These are phyloP conservation scores for Aspergillus sp. DNA, from an alignment of 2,329 filamentous ascomycete genomes.

Conservation along the genomic window DNA sequence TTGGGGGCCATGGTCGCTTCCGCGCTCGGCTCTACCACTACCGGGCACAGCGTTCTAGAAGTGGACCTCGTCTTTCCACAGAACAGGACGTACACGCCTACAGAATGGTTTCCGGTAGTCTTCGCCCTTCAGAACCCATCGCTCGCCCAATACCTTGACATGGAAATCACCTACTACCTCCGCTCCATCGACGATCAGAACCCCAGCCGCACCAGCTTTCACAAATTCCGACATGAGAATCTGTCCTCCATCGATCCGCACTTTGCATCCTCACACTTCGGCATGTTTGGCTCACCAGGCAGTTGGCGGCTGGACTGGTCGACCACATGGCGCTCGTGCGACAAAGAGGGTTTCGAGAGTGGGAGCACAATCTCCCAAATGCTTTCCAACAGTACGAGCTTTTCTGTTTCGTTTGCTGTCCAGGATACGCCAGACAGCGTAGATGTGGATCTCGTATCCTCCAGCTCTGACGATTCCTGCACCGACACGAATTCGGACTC, in stretches of 20 bases:
- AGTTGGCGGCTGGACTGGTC: conserved; percentile 9
- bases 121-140: conserved; percentile 20
- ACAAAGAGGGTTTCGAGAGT: not conserved
- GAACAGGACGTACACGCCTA: conserved; percentile 18
- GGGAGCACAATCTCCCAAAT: not conserved
- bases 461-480: not conserved
- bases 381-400: not conserved
- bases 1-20: not conserved
- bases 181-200: conserved; percentile 3
- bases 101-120: conserved; percentile 17
- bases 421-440: not conserved
- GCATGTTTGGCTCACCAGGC: not conserved
- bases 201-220: not conserved
- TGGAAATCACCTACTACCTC: conserved; percentile 7
- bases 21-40: not conserved
- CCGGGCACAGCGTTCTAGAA: not conserved
- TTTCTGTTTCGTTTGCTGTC: not conserved
- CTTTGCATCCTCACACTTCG: conserved; percentile 4
- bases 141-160: conserved; percentile 13
- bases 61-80: conserved; percentile 20
- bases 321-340: conserved; percentile 14
- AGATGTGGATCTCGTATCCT: not conserved
- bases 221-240: conserved; percentile 12
- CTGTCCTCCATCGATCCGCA: conserved; percentile 14
- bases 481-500: not conserved